phyloP scores from a whole-genome alignment of 306 rosid genomes.

The Rosa persica region DNA sequence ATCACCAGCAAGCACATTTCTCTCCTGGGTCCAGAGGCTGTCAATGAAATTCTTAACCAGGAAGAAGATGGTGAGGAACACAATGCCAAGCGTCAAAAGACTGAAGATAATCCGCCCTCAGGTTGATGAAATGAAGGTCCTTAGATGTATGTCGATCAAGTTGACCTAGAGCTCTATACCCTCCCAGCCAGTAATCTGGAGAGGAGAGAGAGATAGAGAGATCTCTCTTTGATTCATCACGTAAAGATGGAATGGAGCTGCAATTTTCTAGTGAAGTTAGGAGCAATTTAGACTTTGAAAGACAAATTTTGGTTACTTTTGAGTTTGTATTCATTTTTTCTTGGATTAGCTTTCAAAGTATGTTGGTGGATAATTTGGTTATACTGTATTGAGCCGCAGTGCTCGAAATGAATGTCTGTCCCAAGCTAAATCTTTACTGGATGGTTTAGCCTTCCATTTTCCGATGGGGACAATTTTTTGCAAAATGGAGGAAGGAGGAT shows the following conservation, averaged over 20 bases:
- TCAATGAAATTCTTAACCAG: conserved; percentile 57
- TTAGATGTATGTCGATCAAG: conserved; percentile 21
- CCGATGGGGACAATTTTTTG: neutral
- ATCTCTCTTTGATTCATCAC: neutral
- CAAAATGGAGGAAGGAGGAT: neutral
- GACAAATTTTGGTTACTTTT: neutral
- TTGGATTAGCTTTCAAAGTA: neutral
- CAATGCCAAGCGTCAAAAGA: conserved; percentile 58
- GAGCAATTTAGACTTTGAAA: conserved; percentile 22
- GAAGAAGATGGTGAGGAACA: conserved; percentile 54
- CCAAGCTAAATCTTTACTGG: neutral
- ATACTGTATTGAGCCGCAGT: neutral
- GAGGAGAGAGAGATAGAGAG: conserved; percentile 20
- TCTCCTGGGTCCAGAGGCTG: conserved; percentile 74
- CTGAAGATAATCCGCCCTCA: conserved; percentile 37
- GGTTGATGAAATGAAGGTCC: conserved; percentile 28
- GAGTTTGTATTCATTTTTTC: conserved; percentile 3
- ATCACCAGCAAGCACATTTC: conserved; percentile 88
- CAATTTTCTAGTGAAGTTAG: neutral
- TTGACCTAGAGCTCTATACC: conserved; percentile 17
- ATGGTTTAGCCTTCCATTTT: neutral
- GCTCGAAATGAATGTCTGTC: neutral
- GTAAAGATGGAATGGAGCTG: conserved; percentile 1
- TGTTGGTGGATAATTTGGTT: neutral
- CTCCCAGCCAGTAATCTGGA: conserved; percentile 25